Base-by-base conservation (phyloP, 2,329 filamentous ascomycete species). In the Colletotrichum kahawae region DNA sequence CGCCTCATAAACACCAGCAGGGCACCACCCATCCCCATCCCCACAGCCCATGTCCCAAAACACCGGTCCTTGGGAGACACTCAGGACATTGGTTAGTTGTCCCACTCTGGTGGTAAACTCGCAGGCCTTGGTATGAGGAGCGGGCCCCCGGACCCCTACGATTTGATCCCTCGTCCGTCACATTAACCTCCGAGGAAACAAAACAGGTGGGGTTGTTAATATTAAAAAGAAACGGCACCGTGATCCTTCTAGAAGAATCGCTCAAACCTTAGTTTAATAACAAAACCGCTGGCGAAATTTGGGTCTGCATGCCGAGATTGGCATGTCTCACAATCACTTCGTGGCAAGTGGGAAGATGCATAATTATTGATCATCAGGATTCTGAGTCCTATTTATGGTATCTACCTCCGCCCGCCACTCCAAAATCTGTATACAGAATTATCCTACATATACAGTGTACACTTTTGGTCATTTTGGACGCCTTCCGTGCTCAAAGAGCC, bases 381-480 rank as follows among this genome's bases (percentile, higher is more conserved):
- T 38, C 67, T 57, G 34, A 59, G 43, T 72, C 69, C 56, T 72
- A 67, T 64, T 74, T 60, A 62, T 76, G 74, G 60, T 70, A 62
- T 74, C 74, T 76, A 67, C 51, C 29, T 36, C 12, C 51, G 31
- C 64, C n/a, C 36, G 16, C 59, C 64, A 69, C 57, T 29, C 54
- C n/a, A 67, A 56, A 66, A 34, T 43, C 70, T 62, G 51, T 69
- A 69, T 74, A 74, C 70, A 76, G 70, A 34, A 70, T 76, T 74
- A 76, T 33, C 59, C 70, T 76, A 76, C 70, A 76, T 74, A 70
- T 74, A 74, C 74, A 76, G 48, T 66, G 66, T 70, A 57, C 33
- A 63, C 27, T 56, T 67, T 63, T 51, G 18, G 56, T 33, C 43
- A 67, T 73, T 75, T 67, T 29, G 62, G 56, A 69, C 68, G 56